Conservation (phyloP, 371 early-diverging fungal species). For the Blakeslea trispora region DNA sequence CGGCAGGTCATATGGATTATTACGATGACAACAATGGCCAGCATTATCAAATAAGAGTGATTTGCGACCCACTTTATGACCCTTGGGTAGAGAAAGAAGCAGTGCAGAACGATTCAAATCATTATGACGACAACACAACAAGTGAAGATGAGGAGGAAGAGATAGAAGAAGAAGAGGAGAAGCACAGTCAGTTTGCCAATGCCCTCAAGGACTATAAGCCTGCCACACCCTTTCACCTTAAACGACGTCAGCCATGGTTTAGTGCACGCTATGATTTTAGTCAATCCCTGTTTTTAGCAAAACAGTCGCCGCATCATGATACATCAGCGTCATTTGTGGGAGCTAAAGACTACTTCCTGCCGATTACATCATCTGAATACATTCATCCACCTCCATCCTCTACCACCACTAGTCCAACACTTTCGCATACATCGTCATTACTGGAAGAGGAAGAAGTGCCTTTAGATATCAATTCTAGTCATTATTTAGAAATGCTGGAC, state of each 20-base stretch:
- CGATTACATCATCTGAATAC: not conserved
- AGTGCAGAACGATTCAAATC: slow-evolving; percentile 1
- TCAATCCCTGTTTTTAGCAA: slow-evolving; percentile 31
- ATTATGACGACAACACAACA: slow-evolving; percentile 8
- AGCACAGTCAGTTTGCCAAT: slow-evolving; percentile 24
- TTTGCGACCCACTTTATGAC: slow-evolving; percentile 31
- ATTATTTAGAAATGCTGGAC: slow-evolving; percentile 23
- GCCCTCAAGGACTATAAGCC: slow-evolving; percentile 30
- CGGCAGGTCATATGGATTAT: slow-evolving; percentile 58
- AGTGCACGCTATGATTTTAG: slow-evolving; percentile 37
- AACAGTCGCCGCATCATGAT: slow-evolving; percentile 15
- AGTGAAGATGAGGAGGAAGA: slow-evolving; percentile 2
- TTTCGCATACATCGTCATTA: slow-evolving; percentile 11
- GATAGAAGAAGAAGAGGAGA: slow-evolving; percentile 22
- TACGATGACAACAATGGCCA: slow-evolving; percentile 77
- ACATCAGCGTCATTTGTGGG: slow-evolving; percentile 10
- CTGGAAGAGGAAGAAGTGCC: not conserved
- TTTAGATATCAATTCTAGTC: slow-evolving; percentile 22
- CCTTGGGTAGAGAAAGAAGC: slow-evolving; percentile 9
- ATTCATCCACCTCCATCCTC: slow-evolving; percentile 3
- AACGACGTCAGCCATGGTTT: slow-evolving; percentile 23
- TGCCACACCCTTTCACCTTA: slow-evolving; percentile 26
- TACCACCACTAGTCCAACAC: slow-evolving; percentile 19
- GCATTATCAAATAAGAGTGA: slow-evolving; percentile 49
- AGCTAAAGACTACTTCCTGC: slow-evolving; percentile 8